Conservation (phyloP, 1,139 yeast genomes). For the Candida tropicalis region DNA sequence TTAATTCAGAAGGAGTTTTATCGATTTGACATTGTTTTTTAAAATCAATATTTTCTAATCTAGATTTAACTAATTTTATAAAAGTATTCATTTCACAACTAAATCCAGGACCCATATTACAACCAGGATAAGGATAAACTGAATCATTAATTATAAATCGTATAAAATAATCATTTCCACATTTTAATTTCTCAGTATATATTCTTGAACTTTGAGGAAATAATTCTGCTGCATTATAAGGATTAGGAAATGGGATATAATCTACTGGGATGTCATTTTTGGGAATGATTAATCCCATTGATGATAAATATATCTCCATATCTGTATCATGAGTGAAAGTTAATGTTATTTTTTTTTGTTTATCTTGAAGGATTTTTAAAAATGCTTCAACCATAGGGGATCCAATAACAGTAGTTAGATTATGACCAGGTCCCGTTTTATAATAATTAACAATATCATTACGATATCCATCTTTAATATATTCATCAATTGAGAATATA, state of each 20-base stretch:
- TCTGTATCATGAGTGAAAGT: conserved; percentile 62
- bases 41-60: conserved; percentile 33
- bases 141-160: conserved; percentile 59
- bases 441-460: conserved; percentile 50
- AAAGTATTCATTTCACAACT: conserved; percentile 52
- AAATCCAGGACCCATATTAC: conserved; percentile 59
- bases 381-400: conserved; percentile 54
- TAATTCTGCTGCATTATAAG: conserved; percentile 46
- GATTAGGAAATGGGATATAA: conserved; percentile 35
- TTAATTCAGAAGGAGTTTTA: conserved; percentile 24
- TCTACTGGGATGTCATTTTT: conserved; percentile 20
- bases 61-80: conserved; percentile 30
- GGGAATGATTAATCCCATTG: conserved; percentile 50
- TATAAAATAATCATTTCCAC: conserved; percentile 38
- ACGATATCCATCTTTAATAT: conserved; percentile 34
- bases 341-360: conserved; percentile 36
- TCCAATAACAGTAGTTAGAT: conserved; percentile 45
- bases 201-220: conserved; percentile 58
- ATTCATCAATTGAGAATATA: conserved; percentile 53
- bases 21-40: conserved; percentile 37
- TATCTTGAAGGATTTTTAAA: conserved; percentile 34
- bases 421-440: conserved; percentile 53
- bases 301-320: conserved; percentile 48
- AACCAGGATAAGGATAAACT: conserved; percentile 53
- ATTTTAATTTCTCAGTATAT: conserved; percentile 45